phyloP scores from a whole-genome alignment of 2,329 filamentous ascomycete genomes.

The Trichoderma hamatum region DNA sequence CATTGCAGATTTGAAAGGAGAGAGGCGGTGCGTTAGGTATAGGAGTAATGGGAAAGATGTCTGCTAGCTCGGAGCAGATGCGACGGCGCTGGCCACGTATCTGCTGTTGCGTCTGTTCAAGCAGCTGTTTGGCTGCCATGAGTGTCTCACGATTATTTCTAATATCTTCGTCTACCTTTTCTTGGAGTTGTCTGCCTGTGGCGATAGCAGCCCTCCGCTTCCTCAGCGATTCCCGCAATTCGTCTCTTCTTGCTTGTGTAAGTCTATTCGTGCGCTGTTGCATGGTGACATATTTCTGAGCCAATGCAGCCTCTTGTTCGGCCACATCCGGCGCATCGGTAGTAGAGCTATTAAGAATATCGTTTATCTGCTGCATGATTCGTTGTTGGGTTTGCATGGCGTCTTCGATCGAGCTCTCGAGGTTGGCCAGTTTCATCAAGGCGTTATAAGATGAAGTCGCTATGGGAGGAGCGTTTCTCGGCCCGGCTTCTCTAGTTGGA shows the following conservation, averaged over 20 bases:
- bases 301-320: constrained; percentile 52
- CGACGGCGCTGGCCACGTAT: constrained; percentile 86
- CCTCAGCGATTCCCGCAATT: constrained; percentile 67
- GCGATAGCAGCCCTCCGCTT: constrained; percentile 69
- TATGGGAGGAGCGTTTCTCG: constrained; percentile 55
- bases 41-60: constrained; percentile 80
- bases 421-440: constrained; percentile 82
- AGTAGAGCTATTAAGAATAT: constrained; percentile 50
- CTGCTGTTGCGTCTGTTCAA: constrained; percentile 62
- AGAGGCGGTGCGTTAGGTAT: constrained; percentile 60
- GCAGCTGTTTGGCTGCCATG: constrained; percentile 55
- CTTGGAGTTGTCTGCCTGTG: constrained; percentile 62
- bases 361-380: constrained; percentile 77
- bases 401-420: constrained; percentile 91
- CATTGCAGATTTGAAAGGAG: constrained; percentile 78
- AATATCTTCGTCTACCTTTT: constrained; percentile 62
- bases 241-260: constrained; percentile 64
- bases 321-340: constrained; percentile 51
- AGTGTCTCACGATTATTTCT: constrained; percentile 63
- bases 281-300: constrained; percentile 58
- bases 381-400: constrained; percentile 75
- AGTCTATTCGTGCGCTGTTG: constrained; percentile 69
- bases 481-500: constrained; percentile 52
- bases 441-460: constrained; percentile 82
- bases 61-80: constrained; percentile 79